phyloP scores from a whole-genome alignment of 495 filamentous ascomycete species.

The Talaromyces nanjingensis region DNA sequence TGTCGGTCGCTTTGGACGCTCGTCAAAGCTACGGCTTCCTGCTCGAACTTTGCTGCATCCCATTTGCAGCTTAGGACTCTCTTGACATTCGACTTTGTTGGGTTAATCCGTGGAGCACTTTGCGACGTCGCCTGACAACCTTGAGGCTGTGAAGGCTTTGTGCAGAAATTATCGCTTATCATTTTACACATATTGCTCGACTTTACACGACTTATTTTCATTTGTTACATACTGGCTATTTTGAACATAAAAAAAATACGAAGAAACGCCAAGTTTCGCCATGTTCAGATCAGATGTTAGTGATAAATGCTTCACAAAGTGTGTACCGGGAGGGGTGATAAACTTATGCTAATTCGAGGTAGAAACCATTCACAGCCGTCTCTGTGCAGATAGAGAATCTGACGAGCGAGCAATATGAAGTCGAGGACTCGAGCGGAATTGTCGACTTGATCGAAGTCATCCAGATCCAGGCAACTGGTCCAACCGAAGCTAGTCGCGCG shows the following conservation, averaged over 20 bases:
- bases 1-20: not conserved
- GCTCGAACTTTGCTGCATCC: not conserved
- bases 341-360: not conserved
- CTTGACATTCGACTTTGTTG: not conserved
- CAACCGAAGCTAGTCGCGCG: conserved; percentile 83
- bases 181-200: not conserved
- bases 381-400: conserved; percentile 91
- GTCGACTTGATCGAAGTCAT: conserved; percentile 92
- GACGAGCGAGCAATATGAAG: conserved; percentile 81
- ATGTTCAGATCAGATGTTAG: conserved; percentile 10
- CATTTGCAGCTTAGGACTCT: not conserved
- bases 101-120: conserved; percentile 14
- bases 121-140: not conserved
- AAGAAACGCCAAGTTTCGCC: not conserved
- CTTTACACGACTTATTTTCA: not conserved
- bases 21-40: not conserved
- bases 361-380: conserved; percentile 91
- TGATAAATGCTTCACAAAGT: not conserved
- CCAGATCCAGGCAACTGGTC: conserved; percentile 79
- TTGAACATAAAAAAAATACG: not conserved
- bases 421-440: conserved; percentile 86
- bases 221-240: not conserved
- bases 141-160: not conserved
- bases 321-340: not conserved
- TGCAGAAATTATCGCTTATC: not conserved